Evolutionary conservation across 2,329 filamentous ascomycete genomes (phyloP), one percentile per base, ranked within the genome.

Genomic region (Calonectria ilicicola): DNA sequence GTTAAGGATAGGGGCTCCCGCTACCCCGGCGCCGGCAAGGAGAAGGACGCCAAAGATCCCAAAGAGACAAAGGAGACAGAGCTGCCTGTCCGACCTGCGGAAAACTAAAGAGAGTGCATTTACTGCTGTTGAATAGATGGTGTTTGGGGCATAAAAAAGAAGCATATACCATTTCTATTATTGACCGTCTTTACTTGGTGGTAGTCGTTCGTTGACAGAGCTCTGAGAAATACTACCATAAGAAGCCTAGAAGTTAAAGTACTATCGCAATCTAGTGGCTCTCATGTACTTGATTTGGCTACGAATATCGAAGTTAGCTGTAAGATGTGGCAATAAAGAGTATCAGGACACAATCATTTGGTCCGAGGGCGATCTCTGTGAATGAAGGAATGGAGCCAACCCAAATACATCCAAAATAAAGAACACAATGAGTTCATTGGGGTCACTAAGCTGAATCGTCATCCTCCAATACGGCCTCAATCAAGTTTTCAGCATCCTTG

Each of bases 1-100:
- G 87, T 88, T 73, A 97, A 96, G 88, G 91, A 96, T 79, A 92
- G 93, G 84, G 94, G 94, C 1, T 89, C 90, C 1, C 88, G 90
- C 72, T 89, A 92, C 81, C 93, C 92, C 0, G 90, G 89, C 26
- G 53, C 53, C 8, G 32, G 21, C 3, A 40, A 60, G 29, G 27
- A 21, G 4, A n/a, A 23, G 27, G 51, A 56, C n/a, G 12, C 23
- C 32, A 58, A 58, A n/a, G 53, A 56, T 3, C 70, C 29, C 29
- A 44, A 62, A n/a, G 51, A 58, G n/a, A 35, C 29, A 17, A 60
- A 62, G n/a, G 32, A 60, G 35, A 42, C 32, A 19, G 38, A 63
- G 26, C 38, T 63, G 19, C 38, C 58, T 23, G 38, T 63, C 14
- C 58, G 58, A 63, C 23, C 58, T 12, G 58, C 53, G 21, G 53